Evolutionary conservation across 225 moss, liverwort and hornwort species (phyloP), one percentile per base, ranked within the genome.

Genomic region (Bryoerythrophyllum caledonicum): DNA sequence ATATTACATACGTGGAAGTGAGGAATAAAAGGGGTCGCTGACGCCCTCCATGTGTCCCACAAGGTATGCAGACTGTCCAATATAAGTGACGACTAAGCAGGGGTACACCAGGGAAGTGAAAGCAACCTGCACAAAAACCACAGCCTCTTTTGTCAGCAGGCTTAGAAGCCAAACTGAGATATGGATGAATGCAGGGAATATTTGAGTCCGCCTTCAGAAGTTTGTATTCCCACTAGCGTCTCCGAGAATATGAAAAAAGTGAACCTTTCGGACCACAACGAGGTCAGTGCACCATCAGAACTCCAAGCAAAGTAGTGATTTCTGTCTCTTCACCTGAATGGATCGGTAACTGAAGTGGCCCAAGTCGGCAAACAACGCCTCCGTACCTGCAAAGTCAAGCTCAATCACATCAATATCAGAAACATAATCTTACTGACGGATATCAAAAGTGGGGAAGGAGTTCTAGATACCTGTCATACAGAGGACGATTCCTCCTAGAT

Each of bases 291-390:
- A 49, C 48, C 48, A 49, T 49, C 48, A 49, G 2, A 55, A 48
- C 7, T 32, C 17, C 30, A 67, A n/a, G 57, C 64, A 14, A 17
- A 43, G 40, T 16, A 40, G 0, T 15, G 30, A 53, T 60, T 20
- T 46, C 8, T 30, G 58, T 51, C 5, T 43, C 37, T 67, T 76
- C 70, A 86, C 97, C 94, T 94, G 97, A 76, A 97, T 94, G 66
- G 97, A 92, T 70, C 86, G 79, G 8, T 87, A 90, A 55, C 87
- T 89, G 78, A 97, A 97, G 72, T 97, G 97, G 44, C 94, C 97
- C 80, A 97, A 88, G 79, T 97, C 97, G 69, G 97, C 97, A 70
- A 90, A 97, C 81, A 97, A 85, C 15, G 97, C 97, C 78, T 97
- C 97, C 67, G 97, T 88, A 28, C 97, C 97, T 97, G 87, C 59